Base-by-base conservation (phyloP, 1,284 basidiomycete species). In the Calocybe gambosa region DNA sequence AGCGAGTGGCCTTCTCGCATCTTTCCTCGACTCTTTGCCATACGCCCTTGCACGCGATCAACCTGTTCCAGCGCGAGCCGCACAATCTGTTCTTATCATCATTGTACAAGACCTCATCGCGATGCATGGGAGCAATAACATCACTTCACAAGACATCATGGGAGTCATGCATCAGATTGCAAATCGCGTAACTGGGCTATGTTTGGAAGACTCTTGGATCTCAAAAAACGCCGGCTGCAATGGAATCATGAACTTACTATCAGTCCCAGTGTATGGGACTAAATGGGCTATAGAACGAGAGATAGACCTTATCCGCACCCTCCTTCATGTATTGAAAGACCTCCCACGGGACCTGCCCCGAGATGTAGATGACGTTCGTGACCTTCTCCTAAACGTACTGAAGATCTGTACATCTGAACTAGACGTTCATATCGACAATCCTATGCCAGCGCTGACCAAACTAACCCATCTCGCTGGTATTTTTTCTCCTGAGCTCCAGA, bases 261-360 rank as follows among this genome's bases (percentile, higher is more conserved):
- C 73, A 45, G 80, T 83, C 12, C 78, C 85, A 1, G 78, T 85
- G 18, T 68, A 96, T 20, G 87, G 82, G 19, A 70, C 80, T 34
- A 82, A 79, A 54, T 96, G 93, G 90, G 76, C 94, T 41, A 76
- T 80, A 50, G 92, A 96, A 47, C 85, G 93, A 39, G 89, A 96
- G 63, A 77, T 91, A 37, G 95, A 99, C 57, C 83, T 97, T 52
- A 81, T 94, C 42, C 85, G 94, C 38, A 93, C 90, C 3, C 76
- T 99, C 26, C 72, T 99, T 38, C 94, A 94, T 61, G 89, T 95
- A 52, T 74, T 99, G 42, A 98, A 99, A 62, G 95, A 99, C 62
- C 89, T 97, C 62, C 94, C 96, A 0, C 80, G 82, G 54, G 94
- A 99, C 55, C 78, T 93, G 35, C 90, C 93, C 0, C 79, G 80